These are phyloP conservation scores for Prunus mume DNA, from an alignment of 306 rosid species.

Conservation along the genomic window DNA sequence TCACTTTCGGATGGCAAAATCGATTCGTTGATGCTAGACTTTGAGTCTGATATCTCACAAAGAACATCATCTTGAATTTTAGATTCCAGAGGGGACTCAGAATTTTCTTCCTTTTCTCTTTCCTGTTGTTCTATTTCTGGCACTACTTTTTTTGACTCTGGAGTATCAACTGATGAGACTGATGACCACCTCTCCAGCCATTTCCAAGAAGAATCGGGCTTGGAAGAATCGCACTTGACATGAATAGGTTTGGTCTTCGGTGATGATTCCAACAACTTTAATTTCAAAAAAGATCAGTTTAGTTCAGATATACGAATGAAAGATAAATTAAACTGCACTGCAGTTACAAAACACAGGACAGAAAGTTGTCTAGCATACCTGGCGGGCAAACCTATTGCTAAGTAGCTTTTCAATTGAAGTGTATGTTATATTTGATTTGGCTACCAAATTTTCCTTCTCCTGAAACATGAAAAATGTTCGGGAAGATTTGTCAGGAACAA, in stretches of 20 bases:
- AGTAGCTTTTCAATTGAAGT: conserved; percentile 71
- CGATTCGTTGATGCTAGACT: conserved; percentile 33
- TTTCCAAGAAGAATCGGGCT: conserved; percentile 85
- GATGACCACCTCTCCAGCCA: conserved; percentile 99
- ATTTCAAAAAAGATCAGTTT: conserved; percentile 7
- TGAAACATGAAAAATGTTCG: conserved; percentile 32
- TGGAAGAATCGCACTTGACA: conserved; percentile 77
- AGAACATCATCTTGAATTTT: conserved; percentile 35
- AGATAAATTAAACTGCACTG: conserved; percentile 1
- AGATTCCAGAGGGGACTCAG: conserved; percentile 35
- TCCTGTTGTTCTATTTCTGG: conserved; percentile 37
- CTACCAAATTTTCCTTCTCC: conserved; percentile 38
- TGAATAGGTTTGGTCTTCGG: conserved; percentile 64
- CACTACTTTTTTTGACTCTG: conserved; percentile 32
- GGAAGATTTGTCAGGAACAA: not conserved
- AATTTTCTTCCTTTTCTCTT: conserved; percentile 26
- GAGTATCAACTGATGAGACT: conserved; percentile 44
- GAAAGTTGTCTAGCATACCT: conserved; percentile 46
- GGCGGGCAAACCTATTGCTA: conserved; percentile 72
- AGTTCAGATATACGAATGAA: conserved; percentile 7
- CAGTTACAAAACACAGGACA: conserved; percentile 12
- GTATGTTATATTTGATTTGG: conserved; percentile 35
- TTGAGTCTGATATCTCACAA: conserved; percentile 40
- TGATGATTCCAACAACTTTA: conserved; percentile 73
- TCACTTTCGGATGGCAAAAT: conserved; percentile 52